Evolutionary conservation across 257 asterid species (phyloP).

Genomic region (Plantago major): DNA sequence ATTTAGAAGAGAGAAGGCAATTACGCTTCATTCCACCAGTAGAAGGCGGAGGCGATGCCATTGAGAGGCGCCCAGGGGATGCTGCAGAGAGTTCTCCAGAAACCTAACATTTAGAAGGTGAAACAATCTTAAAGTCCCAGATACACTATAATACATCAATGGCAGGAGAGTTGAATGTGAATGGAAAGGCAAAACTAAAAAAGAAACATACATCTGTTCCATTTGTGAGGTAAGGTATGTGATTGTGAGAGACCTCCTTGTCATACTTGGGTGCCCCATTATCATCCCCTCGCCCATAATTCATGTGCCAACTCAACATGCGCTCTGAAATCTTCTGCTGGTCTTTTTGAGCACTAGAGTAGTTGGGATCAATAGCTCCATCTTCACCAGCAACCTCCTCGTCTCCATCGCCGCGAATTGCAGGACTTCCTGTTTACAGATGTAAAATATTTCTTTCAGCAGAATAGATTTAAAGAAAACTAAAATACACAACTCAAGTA

Average conservation of each 20-base stretch:
- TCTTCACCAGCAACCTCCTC: constrained; percentile 59
- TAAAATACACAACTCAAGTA: constrained; percentile 8
- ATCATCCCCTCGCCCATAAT: constrained; percentile 71
- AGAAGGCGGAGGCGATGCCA: constrained; percentile 93
- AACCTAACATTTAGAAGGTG: constrained; percentile 42
- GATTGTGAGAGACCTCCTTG: constrained; percentile 82
- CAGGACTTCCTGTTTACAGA: constrained; percentile 76
- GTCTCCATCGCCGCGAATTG: constrained; percentile 71
- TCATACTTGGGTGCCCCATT: constrained; percentile 73
- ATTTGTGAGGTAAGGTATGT: constrained; percentile 89
- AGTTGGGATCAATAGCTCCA: constrained; percentile 46
- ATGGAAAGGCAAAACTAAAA: constrained; percentile 15
- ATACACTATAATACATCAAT: constrained; percentile 11
- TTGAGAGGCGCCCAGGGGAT: constrained; percentile 91
- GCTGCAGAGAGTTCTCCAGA: constrained; percentile 98
- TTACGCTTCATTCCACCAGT: constrained; percentile 69
- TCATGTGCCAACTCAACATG: constrained; percentile 95
- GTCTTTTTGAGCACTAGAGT: constrained; percentile 55
- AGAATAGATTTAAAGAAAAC: constrained; percentile 16
- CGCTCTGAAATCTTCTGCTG: constrained; percentile 84
- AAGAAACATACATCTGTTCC: constrained; percentile 75
- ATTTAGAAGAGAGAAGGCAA: constrained; percentile 29
- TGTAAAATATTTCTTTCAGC: constrained; percentile 16
- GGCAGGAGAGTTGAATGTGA: constrained; percentile 1
- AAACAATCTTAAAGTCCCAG: constrained; percentile 8